Percentiles rank a stretch among this genome's conserved stretches.
phyloP scores from a whole-genome alignment of 352 stramenopile species.

The Phytophthora ohioensis region DNA sequence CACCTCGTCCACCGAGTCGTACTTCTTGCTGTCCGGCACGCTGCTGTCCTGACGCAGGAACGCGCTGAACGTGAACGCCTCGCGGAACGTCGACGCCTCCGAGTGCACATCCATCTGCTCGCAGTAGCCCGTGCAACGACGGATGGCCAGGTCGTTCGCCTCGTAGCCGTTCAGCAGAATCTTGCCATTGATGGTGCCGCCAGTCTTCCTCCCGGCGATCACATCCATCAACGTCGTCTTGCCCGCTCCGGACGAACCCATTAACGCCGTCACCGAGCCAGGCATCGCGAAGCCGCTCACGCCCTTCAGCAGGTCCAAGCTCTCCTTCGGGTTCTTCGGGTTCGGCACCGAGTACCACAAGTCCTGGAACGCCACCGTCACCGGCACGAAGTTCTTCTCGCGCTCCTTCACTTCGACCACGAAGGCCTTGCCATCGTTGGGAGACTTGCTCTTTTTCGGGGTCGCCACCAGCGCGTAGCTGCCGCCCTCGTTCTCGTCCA shows the following conservation, averaged over 20 bases:
- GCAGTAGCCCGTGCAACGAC: conserved; percentile 60
- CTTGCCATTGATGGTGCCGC: conserved; percentile 69
- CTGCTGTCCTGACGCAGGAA: conserved; percentile 62
- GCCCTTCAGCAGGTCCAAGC: conserved; percentile 67
- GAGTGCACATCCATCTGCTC: conserved; percentile 91
- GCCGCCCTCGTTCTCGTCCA: conserved; percentile 20
- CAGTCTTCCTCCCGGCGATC: conserved; percentile 79
- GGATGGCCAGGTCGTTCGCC: conserved; percentile 53
- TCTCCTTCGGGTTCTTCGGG: conserved; percentile 50
- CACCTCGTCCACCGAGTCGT: conserved; percentile 44
- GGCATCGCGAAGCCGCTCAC: conserved; percentile 54
- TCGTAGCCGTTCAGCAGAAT: conserved; percentile 58
- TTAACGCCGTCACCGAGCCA: conserved; percentile 86
- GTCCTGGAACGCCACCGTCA: conserved; percentile 53
- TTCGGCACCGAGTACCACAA: conserved; percentile 58
- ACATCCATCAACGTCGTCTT: conserved; percentile 94
- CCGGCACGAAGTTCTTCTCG: conserved; percentile 49
- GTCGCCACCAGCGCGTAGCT: conserved; percentile 30
- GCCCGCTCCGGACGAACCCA: conserved; percentile 80
- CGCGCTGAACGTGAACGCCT: conserved; percentile 90
- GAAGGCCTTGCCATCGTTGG: conserved; percentile 19
- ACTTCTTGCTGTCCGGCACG: conserved; percentile 39
- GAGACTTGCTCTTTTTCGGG: conserved; percentile 28
- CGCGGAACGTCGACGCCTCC: conserved; percentile 86
- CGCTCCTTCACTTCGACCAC: conserved; percentile 31